phyloP scores from a whole-genome alignment of 768 basidiomycete genomes.

The Auriculariales sp. region DNA sequence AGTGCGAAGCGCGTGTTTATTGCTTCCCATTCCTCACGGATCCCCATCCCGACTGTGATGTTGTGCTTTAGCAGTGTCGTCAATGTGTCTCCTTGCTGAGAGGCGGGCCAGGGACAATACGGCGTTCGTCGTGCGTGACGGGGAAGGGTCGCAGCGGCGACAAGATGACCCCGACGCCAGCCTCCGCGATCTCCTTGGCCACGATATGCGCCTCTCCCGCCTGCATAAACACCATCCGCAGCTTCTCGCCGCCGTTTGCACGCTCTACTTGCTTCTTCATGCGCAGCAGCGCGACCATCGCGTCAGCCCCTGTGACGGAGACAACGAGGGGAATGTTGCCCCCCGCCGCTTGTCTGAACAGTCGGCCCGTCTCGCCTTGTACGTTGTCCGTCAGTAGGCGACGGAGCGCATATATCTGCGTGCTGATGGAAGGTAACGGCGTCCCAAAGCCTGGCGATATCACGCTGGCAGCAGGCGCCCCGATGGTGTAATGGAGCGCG shows the following conservation, averaged over 20 bases:
- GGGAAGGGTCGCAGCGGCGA: slow-evolving; percentile 50
- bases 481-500: slow-evolving; percentile 44
- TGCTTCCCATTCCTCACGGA: slow-evolving; percentile 19
- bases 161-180: slow-evolving; percentile 59
- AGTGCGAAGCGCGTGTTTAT: slow-evolving; percentile 12
- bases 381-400: slow-evolving; percentile 27
- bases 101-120: slow-evolving; percentile 26
- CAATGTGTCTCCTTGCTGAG: slow-evolving; percentile 18
- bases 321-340: slow-evolving; percentile 23
- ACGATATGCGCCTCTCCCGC: slow-evolving; percentile 41
- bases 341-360: slow-evolving; percentile 23
- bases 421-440: slow-evolving; percentile 64
- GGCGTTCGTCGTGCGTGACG: slow-evolving; percentile 42
- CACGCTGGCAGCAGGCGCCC: slow-evolving; percentile 18
- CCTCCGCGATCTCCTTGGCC: slow-evolving; percentile 43
- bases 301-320: slow-evolving; percentile 23
- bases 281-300: slow-evolving; percentile 23
- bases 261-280: slow-evolving; percentile 21
- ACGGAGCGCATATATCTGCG: slow-evolving; percentile 65
- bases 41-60: slow-evolving; percentile 15
- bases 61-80: slow-evolving; percentile 18
- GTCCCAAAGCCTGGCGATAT: slow-evolving; percentile 48
- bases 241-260: background rate
- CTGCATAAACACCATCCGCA: background rate
- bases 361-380: slow-evolving; percentile 12